Percentiles rank a stretch among this genome's conserved stretches.
phyloP scores from a whole-genome alignment of 2,329 filamentous ascomycete species.

The Ophiocordyceps sinensis region DNA sequence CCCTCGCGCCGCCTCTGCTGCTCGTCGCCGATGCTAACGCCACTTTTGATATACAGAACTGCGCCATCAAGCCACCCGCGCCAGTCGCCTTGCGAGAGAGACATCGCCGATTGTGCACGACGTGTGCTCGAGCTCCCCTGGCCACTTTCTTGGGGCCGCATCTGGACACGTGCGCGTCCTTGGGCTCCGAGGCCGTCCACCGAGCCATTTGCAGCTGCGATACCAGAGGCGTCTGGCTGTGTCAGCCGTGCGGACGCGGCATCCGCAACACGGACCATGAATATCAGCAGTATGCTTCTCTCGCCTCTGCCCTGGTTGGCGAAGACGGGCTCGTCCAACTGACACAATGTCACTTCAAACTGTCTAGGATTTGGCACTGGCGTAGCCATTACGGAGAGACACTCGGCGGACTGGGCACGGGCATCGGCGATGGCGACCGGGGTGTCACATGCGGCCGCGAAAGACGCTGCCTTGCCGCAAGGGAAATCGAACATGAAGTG shows the following conservation, averaged over 20 bases:
- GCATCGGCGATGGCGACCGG: constrained; percentile 76
- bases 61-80: constrained; percentile 69
- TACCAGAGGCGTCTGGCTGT: constrained; percentile 61
- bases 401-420: constrained; percentile 67
- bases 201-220: constrained; percentile 38
- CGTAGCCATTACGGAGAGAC: constrained; percentile 71
- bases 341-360: too few relatives aligned
- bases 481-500: constrained; percentile 67
- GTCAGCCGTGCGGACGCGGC: constrained; percentile 64
- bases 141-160: constrained; percentile 32
- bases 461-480: constrained; percentile 57
- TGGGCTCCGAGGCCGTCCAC: constrained; percentile 42
- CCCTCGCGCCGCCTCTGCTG: background rate
- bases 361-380: constrained; percentile 67
- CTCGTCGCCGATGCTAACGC: background rate
- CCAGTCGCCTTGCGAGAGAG: constrained; percentile 52
- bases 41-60: constrained; percentile 53
- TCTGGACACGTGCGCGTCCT: constrained; percentile 27
- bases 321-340: background rate
- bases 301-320: background rate
- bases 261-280: constrained; percentile 46
- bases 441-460: constrained; percentile 81
- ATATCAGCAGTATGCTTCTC: constrained; percentile 35
- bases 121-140: constrained; percentile 61
- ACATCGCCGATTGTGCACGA: constrained; percentile 66